These are phyloP conservation scores for Dioscorea dumetorum DNA, from an alignment of 106 monocot genomes.

Conservation along the genomic window DNA sequence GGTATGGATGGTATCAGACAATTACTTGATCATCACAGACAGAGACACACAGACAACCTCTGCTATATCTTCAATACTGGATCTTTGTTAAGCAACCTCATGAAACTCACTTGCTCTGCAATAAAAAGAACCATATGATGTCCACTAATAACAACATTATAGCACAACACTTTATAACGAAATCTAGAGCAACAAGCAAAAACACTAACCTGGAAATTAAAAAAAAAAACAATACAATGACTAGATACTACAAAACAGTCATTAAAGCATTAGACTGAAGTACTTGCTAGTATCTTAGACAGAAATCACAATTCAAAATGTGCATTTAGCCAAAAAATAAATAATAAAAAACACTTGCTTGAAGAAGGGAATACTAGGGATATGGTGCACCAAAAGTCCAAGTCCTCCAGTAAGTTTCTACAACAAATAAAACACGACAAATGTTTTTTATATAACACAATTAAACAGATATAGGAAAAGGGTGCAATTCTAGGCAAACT, in stretches of 20 bases:
- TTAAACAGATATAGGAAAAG: too few species aligned
- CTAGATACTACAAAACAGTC: neutral
- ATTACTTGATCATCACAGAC: slow-evolving; percentile 78
- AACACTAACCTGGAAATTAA: neutral
- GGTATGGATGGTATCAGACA: slow-evolving; percentile 72
- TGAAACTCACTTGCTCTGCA: slow-evolving; percentile 80
- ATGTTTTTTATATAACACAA: too few species aligned
- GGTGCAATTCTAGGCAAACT: too few species aligned
- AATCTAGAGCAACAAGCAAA: neutral
- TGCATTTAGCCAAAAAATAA: too few species aligned
- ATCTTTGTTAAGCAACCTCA: slow-evolving; percentile 91
- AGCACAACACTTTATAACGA: neutral
- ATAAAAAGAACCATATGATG: neutral
- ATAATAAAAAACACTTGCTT: too few species aligned
- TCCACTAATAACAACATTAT: neutral
- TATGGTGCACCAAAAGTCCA: too few species aligned
- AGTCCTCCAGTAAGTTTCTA: too few species aligned
- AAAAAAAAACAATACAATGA: neutral
- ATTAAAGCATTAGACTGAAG: neutral
- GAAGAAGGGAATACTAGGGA: too few species aligned
- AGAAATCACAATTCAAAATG: too few species aligned
- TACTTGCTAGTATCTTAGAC: too few species aligned
- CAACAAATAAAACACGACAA: too few species aligned
- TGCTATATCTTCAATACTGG: slow-evolving; percentile 83
- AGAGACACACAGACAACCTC: slow-evolving; percentile 72